These are phyloP conservation scores for Ustilago nuda DNA, from an alignment of 1,284 basidiomycete genomes.

Conservation along the genomic window DNA sequence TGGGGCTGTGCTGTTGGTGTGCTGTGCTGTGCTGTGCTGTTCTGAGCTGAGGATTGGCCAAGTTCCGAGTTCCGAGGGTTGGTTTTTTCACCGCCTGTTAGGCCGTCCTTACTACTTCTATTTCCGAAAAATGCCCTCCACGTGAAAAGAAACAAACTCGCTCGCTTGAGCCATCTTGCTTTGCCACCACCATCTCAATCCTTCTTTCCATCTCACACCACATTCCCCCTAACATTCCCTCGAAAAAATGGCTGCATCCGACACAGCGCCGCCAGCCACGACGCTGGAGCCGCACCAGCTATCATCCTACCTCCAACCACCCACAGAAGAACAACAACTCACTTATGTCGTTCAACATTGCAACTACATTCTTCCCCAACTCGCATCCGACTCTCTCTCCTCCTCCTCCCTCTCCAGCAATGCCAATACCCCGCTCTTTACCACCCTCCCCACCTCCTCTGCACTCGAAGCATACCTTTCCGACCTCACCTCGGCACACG, in stretches of 20 bases:
- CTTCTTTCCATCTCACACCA: not conserved
- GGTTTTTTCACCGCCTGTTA: not conserved
- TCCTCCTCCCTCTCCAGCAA: slow-evolving; percentile 9
- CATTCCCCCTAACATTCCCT: not conserved
- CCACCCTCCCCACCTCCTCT: slow-evolving; percentile 32
- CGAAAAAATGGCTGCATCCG: slow-evolving; percentile 12
- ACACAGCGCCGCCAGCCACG: not conserved
- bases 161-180: slow-evolving; percentile 8
- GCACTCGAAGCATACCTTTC: slow-evolving; percentile 37
- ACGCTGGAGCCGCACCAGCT: slow-evolving; percentile 40
- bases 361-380: slow-evolving; percentile 44
- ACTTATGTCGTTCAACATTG: slow-evolving; percentile 42
- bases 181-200: slow-evolving; percentile 1
- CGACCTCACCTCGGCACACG: slow-evolving; percentile 26
- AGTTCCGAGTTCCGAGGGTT: not conserved
- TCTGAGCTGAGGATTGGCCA: not conserved
- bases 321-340: slow-evolving; percentile 20
- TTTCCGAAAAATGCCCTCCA: not conserved
- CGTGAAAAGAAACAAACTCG: not conserved
- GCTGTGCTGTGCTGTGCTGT: not conserved
- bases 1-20: not conserved
- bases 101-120: not conserved
- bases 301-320: slow-evolving; percentile 21
- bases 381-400: slow-evolving; percentile 31
- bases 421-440: slow-evolving; percentile 4